Base-by-base conservation (phyloP, 306 rosid species). In the Biancaea sappan region DNA sequence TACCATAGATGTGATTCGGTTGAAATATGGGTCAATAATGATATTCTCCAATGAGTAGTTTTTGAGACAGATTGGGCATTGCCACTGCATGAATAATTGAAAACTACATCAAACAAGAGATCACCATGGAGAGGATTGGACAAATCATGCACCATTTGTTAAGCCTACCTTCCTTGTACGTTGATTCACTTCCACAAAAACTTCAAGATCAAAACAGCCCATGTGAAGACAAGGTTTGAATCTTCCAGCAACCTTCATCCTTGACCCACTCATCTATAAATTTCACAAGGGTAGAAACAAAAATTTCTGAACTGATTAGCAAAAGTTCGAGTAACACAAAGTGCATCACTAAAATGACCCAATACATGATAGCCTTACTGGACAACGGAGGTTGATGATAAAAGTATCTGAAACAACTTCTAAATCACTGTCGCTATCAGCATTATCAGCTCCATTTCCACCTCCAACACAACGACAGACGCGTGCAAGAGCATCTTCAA, bases 231-330 rank as follows among this genome's bases (percentile, higher is more conserved):
- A 95, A 61, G 98, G 98, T 78, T 90, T 95, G 75, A 95, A 95
- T 82, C 99, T 89, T 83, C 98, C 99, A 66, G 99, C 97, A 74
- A 92, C 79, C 87, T 92, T 95, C 93, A 95, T 95, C 82, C 99
- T 95, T 28, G 97, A 92, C 73, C 99, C 99, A 81, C 99, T 95
- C 98, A 95, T 90, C 99, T 95, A 73, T 48, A 79, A 35, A 72
- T 69, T 68, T 63, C 63, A 82, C 40, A 79, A 10, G 59, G 38
- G 48, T 34, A 37, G 46, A 66, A 64, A 72, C 13, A 71, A 50
- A 38, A 79, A 56, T 52, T 63, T 16, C 43, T 50, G 35, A 75
- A 77, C 80, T 62, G 54, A 71, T 57, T 43, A 53, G 51, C 59
- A 63, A 62, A 74, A 74, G 32, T 22, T 6, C 3, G 3, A n/a